Evolutionary conservation across 495 filamentous ascomycete species (phyloP).

Genomic region (Hyaloscypha hepaticicola): DNA sequence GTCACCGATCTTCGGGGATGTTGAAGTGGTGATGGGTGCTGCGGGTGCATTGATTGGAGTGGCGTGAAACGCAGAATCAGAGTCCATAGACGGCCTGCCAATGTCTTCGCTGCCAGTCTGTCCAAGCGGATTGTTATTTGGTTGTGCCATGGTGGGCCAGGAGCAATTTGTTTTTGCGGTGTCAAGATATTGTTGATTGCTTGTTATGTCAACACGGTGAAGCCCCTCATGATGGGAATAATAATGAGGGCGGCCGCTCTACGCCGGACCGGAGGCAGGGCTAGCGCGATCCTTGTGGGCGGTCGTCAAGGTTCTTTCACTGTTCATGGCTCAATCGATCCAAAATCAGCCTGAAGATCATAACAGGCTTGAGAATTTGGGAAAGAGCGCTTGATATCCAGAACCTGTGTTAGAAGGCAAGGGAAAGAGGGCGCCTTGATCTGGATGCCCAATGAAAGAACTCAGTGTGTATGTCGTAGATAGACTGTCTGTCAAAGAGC

Average conservation of each 20-base stretch:
- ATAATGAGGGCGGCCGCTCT: too few species aligned
- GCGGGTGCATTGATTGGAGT: constrained; percentile 5
- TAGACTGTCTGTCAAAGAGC: neutral
- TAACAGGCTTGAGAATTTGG: too few species aligned
- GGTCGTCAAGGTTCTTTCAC: too few species aligned
- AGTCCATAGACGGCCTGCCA: constrained; percentile 11
- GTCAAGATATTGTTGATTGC: neutral
- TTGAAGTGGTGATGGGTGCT: neutral
- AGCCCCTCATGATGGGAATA: neutral
- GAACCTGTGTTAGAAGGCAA: too few species aligned
- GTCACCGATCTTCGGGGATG: neutral
- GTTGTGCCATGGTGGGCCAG: constrained; percentile 17
- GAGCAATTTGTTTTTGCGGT: neutral
- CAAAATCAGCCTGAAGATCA: neutral
- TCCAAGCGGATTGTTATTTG: neutral
- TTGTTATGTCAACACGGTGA: too few species aligned
- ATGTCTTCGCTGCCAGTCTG: neutral
- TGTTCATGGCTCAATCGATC: neutral
- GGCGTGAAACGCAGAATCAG: constrained; percentile 20
- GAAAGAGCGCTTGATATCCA: too few species aligned
- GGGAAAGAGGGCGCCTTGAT: too few species aligned
- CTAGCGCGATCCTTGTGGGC: too few species aligned
- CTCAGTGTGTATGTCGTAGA: neutral
- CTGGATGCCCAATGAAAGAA: neutral
- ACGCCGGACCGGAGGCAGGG: too few species aligned